Evolutionary conservation across 306 rosid species (phyloP).

Genomic region (Oemleria cerasiformis): DNA sequence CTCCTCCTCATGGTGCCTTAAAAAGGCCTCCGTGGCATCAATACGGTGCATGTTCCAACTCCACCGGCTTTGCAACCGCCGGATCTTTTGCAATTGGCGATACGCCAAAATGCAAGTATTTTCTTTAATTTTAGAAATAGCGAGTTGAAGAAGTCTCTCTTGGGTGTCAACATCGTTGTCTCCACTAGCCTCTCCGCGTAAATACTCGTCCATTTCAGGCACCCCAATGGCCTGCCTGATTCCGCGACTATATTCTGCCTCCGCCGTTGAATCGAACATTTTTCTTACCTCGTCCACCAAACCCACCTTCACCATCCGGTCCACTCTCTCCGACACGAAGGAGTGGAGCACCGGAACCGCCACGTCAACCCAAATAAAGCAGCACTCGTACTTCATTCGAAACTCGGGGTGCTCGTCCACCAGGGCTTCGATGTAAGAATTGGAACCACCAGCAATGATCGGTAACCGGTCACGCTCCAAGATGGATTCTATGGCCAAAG

Average conservation of each 20-base stretch:
- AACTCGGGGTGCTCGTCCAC: constrained; percentile 30
- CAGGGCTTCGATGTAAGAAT: constrained; percentile 35
- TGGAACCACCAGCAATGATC: constrained; percentile 47
- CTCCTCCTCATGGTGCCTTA: background rate
- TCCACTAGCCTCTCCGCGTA: constrained; percentile 12
- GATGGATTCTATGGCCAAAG: constrained; percentile 29
- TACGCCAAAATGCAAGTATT: constrained; percentile 31
- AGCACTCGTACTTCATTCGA: constrained; percentile 27
- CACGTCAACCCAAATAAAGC: constrained; percentile 44
- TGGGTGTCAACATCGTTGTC: constrained; percentile 1
- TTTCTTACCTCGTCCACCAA: constrained; percentile 38
- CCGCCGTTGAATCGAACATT: constrained; percentile 23
- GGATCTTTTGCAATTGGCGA: constrained; percentile 38
- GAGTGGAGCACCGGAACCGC: constrained; percentile 25
- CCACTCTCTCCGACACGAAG: constrained; percentile 42
- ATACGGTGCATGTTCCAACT: constrained; percentile 33
- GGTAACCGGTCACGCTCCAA: constrained; percentile 29
- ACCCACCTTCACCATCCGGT: constrained; percentile 40
- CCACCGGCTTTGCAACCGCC: constrained; percentile 22
- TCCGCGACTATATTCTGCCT: constrained; percentile 28
- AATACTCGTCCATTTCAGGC: constrained; percentile 36
- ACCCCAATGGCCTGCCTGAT: constrained; percentile 43
- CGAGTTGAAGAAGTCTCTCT: constrained; percentile 23
- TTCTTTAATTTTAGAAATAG: constrained; percentile 34
- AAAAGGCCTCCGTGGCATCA: constrained; percentile 40